Evolutionary conservation across 2,329 filamentous ascomycete species (phyloP), one percentile per base, ranked within the genome.

Genomic region (Pyrenophora teres): DNA sequence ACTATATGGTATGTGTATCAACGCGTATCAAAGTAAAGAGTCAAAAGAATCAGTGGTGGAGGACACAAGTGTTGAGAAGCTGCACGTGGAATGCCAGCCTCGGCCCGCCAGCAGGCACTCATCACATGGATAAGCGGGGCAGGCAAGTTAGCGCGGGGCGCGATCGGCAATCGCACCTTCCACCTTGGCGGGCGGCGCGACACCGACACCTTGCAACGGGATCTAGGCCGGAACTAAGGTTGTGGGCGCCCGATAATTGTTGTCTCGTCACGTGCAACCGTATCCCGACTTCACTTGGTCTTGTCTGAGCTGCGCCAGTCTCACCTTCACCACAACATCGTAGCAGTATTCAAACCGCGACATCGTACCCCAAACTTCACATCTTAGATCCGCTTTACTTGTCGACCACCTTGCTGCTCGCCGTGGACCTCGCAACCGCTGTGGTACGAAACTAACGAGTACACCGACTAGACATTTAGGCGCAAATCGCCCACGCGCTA

Each of bases 181-280:
- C 43, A 46, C 25, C 36, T 46, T 30, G 21, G 27, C 36, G 25
- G 25, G 27, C 27, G 2, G 9, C 7, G 9, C 25, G 7, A 16
- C 41, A 16, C 41, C 44, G 30, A 35, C 32, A 27, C 6, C 19
- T 38, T 25, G 35, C 45, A 44, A 39, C 45, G 50, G 39, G 53
- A 52, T 50, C 56, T 54, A 50, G 54, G 46, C 49, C 46, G 41
- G 16, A 42, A 35, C 40, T 47, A 44, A 49, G 21, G 42, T 45
- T 45, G 49, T 45, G 51, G 47, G 44, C 38, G 25, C 33, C 35
- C 45, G 31, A 54, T 31, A 50, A 60, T 52, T 56, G 54, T 57
- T 60, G 50, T 44, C 50, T 33, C 36, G 52, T 67, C 63, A 68
- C 63, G 60, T 65, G 62, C 56, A 42, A 33, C 33, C 40, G 49